phyloP scores from a whole-genome alignment of 345 rosid genomes.

The Salix koriyanagi region DNA sequence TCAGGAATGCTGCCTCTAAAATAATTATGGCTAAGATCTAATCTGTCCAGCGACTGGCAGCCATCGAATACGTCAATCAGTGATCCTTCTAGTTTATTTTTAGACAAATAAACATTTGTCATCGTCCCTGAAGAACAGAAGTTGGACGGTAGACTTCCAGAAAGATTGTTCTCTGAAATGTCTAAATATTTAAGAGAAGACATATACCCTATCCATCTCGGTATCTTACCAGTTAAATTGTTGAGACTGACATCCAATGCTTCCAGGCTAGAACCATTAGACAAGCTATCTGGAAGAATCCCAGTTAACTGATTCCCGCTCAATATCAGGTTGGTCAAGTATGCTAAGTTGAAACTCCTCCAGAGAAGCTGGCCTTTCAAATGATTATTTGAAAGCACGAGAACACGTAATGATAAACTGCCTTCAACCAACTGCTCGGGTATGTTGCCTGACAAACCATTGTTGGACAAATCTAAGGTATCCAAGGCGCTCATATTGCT shows the following conservation, averaged over 20 bases:
- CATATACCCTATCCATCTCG: background rate
- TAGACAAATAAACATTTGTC: background rate
- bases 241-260: background rate
- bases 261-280: accelerated
- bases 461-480: too few species aligned
- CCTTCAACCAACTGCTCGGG: too few species aligned
- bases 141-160: background rate
- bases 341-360: background rate
- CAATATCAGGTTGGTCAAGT: background rate
- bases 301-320: background rate
- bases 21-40: too few species aligned
- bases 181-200: background rate
- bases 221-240: background rate
- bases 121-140: background rate
- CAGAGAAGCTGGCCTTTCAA: background rate
- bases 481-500: too few species aligned
- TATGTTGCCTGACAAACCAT: too few species aligned
- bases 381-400: background rate
- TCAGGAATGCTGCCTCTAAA: too few species aligned
- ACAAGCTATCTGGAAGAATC: background rate
- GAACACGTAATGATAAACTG: too few species aligned
- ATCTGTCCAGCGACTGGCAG: background rate
- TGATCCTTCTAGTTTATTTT: slow-evolving; percentile 5
- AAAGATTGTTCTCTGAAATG: background rate
- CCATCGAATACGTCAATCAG: background rate